A percentile compares a stretch with the other conserved stretches of the same genome.
phyloP scores from a whole-genome alignment of 805 yeast genomes.

The Wickerhamomyces ciferrii region DNA sequence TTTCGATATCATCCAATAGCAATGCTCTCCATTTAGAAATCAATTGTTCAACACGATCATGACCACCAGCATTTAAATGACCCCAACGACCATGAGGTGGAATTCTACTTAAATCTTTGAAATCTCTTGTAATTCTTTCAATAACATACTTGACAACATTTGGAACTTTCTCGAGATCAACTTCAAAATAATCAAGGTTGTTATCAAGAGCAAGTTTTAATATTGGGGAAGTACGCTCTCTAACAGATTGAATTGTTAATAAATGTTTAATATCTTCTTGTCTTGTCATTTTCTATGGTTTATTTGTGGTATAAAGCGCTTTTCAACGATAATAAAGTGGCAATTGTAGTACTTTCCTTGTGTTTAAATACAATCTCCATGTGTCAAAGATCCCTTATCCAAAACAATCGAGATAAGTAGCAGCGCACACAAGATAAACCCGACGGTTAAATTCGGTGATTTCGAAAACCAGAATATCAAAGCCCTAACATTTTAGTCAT shows the following conservation, averaged over 20 bases:
- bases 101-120: slow-evolving; percentile 36
- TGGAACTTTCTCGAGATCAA: slow-evolving; percentile 36
- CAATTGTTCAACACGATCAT: slow-evolving; percentile 36
- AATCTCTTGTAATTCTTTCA: slow-evolving; percentile 35
- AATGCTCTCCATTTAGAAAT: slow-evolving; percentile 32
- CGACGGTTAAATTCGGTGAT: neutral
- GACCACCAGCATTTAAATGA: slow-evolving; percentile 51
- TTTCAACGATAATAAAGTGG: neutral
- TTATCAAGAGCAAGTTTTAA: slow-evolving; percentile 31
- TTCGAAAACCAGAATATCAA: neutral
- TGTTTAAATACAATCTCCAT: neutral
- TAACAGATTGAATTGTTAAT: slow-evolving; percentile 47
- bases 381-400: neutral
- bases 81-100: slow-evolving; percentile 71
- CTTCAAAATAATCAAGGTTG: slow-evolving; percentile 37
- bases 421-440: neutral
- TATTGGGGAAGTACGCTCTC: slow-evolving; percentile 44
- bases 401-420: neutral
- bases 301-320: neutral
- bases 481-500: neutral
- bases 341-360: neutral
- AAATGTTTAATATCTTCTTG: slow-evolving; percentile 25
- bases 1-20: slow-evolving; percentile 32
- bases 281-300: slow-evolving; percentile 2
- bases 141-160: slow-evolving; percentile 40